A percentile compares a stretch with the other conserved stretches of the same genome.
These are phyloP conservation scores for Huntiella omanensis DNA, from an alignment of 2,329 filamentous ascomycete genomes.

Conservation along the genomic window DNA sequence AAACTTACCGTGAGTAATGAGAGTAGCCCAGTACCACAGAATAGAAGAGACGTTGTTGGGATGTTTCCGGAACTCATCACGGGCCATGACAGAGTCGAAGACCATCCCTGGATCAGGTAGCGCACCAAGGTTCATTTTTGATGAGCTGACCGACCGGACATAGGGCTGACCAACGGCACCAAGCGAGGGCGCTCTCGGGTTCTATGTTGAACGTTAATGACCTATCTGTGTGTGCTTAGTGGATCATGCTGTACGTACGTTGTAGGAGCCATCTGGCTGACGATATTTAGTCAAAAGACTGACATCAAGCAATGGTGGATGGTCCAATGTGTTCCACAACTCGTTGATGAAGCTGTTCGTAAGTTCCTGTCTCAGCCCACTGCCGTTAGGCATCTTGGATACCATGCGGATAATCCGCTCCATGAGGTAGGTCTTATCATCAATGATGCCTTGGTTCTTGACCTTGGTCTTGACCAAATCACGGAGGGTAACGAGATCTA, in stretches of 20 bases:
- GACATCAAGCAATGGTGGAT: constrained; percentile 49
- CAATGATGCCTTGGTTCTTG: constrained; percentile 40
- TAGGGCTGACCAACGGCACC: constrained; percentile 51
- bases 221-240: neutral
- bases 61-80: constrained; percentile 32
- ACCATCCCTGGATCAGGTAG: constrained; percentile 47
- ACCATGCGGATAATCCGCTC: constrained; percentile 55
- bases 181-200: constrained; percentile 43
- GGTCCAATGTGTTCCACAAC: constrained; percentile 53
- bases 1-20: constrained; percentile 47
- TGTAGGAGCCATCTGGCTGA: constrained; percentile 50
- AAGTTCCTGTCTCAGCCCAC: constrained; percentile 39
- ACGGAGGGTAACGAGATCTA: constrained; percentile 44
- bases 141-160: constrained; percentile 42
- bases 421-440: constrained; percentile 66
- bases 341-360: constrained; percentile 49
- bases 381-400: constrained; percentile 41
- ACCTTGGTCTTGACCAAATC: constrained; percentile 42
- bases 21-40: constrained; percentile 54
- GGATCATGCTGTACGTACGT: constrained; percentile 22
- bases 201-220: constrained; percentile 21
- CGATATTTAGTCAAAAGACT: constrained; percentile 46
- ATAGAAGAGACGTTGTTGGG: constrained; percentile 56
- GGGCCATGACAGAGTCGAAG: constrained; percentile 43
- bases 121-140: constrained; percentile 39